Base-by-base conservation (phyloP, 495 filamentous ascomycete species). In the Trypethelium eluteriae region DNA sequence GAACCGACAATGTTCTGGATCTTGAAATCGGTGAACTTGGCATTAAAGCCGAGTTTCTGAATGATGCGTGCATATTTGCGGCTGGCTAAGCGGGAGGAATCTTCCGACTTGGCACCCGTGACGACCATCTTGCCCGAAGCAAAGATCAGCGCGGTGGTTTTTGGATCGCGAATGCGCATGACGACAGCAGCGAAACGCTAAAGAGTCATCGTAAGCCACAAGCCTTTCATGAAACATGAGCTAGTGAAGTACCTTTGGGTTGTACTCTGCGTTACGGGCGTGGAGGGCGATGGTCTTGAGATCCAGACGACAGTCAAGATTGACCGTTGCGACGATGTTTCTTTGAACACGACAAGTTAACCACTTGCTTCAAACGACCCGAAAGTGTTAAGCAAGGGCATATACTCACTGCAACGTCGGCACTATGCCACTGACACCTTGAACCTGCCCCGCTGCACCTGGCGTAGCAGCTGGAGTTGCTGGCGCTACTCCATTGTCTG, bases 301-400 rank as follows among this genome's bases (percentile, higher is more conserved):
- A 76, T 98, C 94, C 81, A 98, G 82, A 68, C 94, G 91, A 78
- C 94, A 97, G 83, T 96, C 92, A 75, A 98, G 86, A 79, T 98
- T 98, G 84, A 98, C 94, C 70, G 94, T 98, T 66, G 94, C 93
- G 80, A 98, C 94, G 82, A 98, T 97, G 86, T 98, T 98, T 88
- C 92, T 96, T 91, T 76, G 81, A 70, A 72, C 76, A 78, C 80
- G 76, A 77, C 78, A 78, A 80, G 79, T 84, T 90, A 82, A 44
- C 62, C 65, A 18, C 38, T 64, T 49, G 44, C 38, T 57, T 80
- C 79, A 82, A 81, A 66, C 56, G 50, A 53, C 16, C 3, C 61
- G 25, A 68, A 53, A 70, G 62, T 67, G 62, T 68, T 39, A 70
- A 39, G 63, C 32, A 25, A 39, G 53, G 12, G 65, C 62, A 39